Base-by-base conservation (phyloP, 1,284 basidiomycete species). In the Stereum hirsutum region DNA sequence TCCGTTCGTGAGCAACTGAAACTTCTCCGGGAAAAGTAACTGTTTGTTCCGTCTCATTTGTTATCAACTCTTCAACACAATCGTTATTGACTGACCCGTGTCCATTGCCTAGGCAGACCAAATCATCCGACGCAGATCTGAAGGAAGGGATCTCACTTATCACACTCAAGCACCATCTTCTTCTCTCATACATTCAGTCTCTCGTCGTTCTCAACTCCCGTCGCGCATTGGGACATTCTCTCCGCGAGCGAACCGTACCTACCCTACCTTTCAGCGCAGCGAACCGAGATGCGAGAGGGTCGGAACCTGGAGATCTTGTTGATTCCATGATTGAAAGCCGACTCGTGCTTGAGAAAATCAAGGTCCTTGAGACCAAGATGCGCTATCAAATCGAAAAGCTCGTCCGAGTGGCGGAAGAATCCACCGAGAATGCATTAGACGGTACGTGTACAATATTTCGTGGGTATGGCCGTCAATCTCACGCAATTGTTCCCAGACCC, bases 371-470 rank as follows among this genome's bases (percentile, higher is more conserved):
- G 62, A 74, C 72, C 43, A 82, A 89, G 55, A 84, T 98, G 73
- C 82, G 79, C 47, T 96, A 98, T 60, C 94, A 98, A 61, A 89
- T 98, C 55, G 93, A 97, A 55, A 97, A 98, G 60, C 76, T 96
- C 17, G 75, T 93, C 25, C 74, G 79, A 44, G 64, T 88, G 4
- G 85, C 89, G 0, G 62, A 68, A 26, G 78, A 82, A 43, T 73
- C 76, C 26, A 19, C 14, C 17, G 60, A 71, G 34, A 71, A 78
- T 42, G 65, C 74, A 15, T 64, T 75, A 10, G 81, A 91, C 53
- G 89, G 89, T 88, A 54, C 48, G 66, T 54, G 15, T 7, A 17
- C 48, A 33, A 21, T 46, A 25, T 45, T 39, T 33, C 11, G 21
- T 30, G 4, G 36, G 10, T 1, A 14, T 23, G 38, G 31, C 48